Evolutionary conservation across 495 filamentous ascomycete genomes (phyloP), one percentile per base, ranked within the genome.

Genomic region (Saxispiralis lemnorum): DNA sequence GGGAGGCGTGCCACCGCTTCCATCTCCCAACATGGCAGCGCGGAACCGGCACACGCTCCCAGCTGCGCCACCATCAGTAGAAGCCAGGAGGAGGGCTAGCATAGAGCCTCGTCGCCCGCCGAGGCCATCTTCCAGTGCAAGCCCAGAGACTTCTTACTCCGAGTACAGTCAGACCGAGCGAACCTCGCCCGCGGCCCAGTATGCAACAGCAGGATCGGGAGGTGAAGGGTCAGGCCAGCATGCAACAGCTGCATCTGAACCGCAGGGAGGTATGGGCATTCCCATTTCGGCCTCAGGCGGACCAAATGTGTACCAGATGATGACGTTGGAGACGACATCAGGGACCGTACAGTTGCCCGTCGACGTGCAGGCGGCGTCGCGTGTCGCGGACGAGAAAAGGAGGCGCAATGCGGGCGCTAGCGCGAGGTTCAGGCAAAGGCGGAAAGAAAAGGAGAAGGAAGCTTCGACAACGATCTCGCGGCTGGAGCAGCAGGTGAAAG

Each of bases 351-450:
- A 63, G 36, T 47, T 64, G n/a, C 62, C 62, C 1, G 62, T 64
- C 9, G 62, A 64, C 37, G 59, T 63, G 12, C 56, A 59, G 42
- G 60, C 58, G 4, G 62, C 60, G 2, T 64, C 62, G 3, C 51
- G 56, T 28, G 48, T 54, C 6, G 55, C 62, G 9, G 60, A 64
- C 35, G 62, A 64, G 43, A 64, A 64, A 44, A 55, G 62, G 16
- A 56, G 53, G 41, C 79, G 85, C 33, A 97, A 97, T 57, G 93
- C 92, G 39, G 83, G 83, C 35, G 89, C 89, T 7, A 94, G 86
- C 33, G 77, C 85, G 45, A 67, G 89, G 34, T 95, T 96, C 53
- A 77, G 89, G 43, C 76, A 81, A 56, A 71, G 88, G 41, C 75
- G 82, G 52, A 96, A 95, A 59, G 79, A 89, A 54, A 86, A 84